Evolutionary conservation across 441 rosid genomes (phyloP).

Genomic region (Pelargonium fulgidum): DNA sequence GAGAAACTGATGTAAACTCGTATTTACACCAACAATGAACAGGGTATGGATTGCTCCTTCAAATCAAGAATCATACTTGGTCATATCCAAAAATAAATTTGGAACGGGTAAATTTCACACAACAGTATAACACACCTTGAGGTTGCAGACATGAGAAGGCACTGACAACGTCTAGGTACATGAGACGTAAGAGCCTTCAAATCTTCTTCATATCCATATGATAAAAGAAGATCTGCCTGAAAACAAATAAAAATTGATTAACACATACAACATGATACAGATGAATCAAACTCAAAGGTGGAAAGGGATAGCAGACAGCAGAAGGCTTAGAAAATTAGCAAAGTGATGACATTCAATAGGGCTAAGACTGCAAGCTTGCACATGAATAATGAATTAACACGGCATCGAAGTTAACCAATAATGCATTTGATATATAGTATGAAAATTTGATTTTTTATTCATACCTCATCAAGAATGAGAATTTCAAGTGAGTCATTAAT

Average conservation of each 20-base stretch:
- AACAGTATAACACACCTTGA: conserved; percentile 50
- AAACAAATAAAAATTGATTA: conserved; percentile 29
- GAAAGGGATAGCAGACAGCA: background rate
- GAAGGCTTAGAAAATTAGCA: background rate
- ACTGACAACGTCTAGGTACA: conserved; percentile 77
- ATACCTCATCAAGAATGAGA: conserved; percentile 90
- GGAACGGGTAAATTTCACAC: background rate
- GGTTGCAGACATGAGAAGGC: conserved; percentile 97
- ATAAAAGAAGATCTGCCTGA: conserved; percentile 92
- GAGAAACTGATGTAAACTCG: background rate
- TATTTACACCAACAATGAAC: background rate
- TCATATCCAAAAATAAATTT: background rate
- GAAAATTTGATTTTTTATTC: conserved; percentile 6
- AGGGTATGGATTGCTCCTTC: background rate
- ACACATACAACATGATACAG: background rate
- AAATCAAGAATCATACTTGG: background rate
- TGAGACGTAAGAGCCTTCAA: conserved; percentile 70
- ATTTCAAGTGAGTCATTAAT: conserved; percentile 64
- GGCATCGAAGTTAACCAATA: background rate
- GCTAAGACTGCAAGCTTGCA: no score
- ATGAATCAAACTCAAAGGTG: background rate
- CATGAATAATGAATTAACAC: no score
- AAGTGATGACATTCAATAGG: background rate
- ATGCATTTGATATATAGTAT: background rate
- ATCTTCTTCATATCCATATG: conserved; percentile 89